These are phyloP conservation scores for Ophiocordyceps camponoti-floridani DNA, from an alignment of 2,329 filamentous ascomycete species.

Conservation along the genomic window DNA sequence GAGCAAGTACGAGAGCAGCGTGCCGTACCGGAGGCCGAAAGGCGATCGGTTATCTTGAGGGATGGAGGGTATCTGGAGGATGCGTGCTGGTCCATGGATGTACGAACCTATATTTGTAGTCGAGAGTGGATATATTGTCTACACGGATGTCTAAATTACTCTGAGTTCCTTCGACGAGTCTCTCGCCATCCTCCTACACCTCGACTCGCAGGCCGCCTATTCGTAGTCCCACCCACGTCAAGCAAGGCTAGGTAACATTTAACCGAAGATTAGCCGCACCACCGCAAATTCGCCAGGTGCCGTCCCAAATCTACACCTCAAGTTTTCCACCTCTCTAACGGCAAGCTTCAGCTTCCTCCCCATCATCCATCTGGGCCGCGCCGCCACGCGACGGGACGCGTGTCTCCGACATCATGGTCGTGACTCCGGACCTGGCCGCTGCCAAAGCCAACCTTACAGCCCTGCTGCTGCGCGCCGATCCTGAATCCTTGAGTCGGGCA, in stretches of 20 bases:
- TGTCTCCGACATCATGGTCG: slow-evolving; percentile 25
- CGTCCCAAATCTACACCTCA: neutral
- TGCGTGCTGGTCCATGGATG: slow-evolving; percentile 1
- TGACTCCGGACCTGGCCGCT: slow-evolving; percentile 54
- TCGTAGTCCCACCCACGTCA: too few relatives aligned
- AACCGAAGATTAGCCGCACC: neutral
- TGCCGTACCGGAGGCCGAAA: slow-evolving; percentile 60
- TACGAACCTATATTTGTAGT: too few relatives aligned
- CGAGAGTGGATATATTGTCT: too few relatives aligned
- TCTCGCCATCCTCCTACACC: too few relatives aligned
- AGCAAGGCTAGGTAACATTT: neutral
- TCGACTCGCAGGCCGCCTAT: too few relatives aligned
- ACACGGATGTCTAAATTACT: too few relatives aligned
- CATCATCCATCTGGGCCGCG: neutral
- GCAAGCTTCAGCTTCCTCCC: neutral
- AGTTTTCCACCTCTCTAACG: neutral
- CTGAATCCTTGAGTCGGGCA: slow-evolving; percentile 47
- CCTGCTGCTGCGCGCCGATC: slow-evolving; percentile 55
- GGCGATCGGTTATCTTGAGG: slow-evolving; percentile 64
- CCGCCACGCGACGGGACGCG: neutral
- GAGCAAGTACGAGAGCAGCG: slow-evolving; percentile 73
- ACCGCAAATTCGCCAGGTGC: neutral
- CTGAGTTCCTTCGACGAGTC: too few relatives aligned
- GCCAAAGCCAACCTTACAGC: slow-evolving; percentile 65
- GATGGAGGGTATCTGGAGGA: neutral